Conservation (phyloP, 2,329 filamentous ascomycete species). For the Ophiostoma perfectum region DNA sequence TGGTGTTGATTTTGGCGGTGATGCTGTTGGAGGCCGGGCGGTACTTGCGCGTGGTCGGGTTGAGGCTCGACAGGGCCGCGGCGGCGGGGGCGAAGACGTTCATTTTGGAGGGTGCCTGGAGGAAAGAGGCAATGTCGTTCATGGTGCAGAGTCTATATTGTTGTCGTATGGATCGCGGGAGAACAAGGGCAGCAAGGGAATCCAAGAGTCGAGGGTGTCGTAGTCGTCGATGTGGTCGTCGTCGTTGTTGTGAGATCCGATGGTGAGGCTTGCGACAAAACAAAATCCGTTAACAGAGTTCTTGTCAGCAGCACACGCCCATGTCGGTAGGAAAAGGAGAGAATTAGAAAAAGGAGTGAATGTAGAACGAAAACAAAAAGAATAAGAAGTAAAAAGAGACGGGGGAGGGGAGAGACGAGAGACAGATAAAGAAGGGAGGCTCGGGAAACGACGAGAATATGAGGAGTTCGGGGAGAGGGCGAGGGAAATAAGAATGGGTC, state of each 20-base stretch:
- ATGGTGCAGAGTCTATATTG: constrained; percentile 24
- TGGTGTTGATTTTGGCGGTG: constrained; percentile 10
- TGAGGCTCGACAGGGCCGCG: constrained; percentile 31
- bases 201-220: neutral
- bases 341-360: neutral
- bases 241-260: neutral
- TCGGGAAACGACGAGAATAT: constrained; percentile 15
- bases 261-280: neutral
- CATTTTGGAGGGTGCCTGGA: constrained; percentile 30
- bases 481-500: neutral
- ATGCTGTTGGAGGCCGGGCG: constrained; percentile 25
- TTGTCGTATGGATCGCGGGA: neutral
- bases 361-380: neutral
- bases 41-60: constrained; percentile 34
- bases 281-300: too few relatives aligned
- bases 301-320: too few relatives aligned
- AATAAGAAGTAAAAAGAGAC: neutral
- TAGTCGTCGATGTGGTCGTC: neutral
- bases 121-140: constrained; percentile 28
- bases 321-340: too few relatives aligned
- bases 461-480: constrained; percentile 8
- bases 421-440: constrained; percentile 16
- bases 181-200: too few relatives aligned
- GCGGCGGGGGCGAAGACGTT: constrained; percentile 30
- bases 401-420: constrained; percentile 5